Base-by-base conservation (phyloP, 1,284 basidiomycete species). In the Melampsora larici-populina region DNA sequence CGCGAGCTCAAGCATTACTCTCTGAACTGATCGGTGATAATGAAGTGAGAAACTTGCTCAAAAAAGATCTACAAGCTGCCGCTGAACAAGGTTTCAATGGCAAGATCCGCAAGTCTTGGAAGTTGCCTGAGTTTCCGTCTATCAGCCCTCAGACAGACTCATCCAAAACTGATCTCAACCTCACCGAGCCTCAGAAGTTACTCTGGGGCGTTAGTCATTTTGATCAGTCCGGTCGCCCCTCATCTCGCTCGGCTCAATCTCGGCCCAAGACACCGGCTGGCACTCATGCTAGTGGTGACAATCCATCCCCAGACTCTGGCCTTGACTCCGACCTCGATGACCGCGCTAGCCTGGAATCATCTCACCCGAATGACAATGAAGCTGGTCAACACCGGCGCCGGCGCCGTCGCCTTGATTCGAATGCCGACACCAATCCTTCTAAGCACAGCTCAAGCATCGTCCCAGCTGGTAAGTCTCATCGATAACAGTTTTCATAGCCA, bases 1-100 rank as follows among this genome's bases (percentile, higher is more conserved):
- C 86, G 8, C 87, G 91, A 17, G 89, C 90, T 5, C 86, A 87
- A 79, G 85, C 86, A 11, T 84, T 92, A 15, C 83, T 91, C 58
- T 85, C 85, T 11, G 88, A 91, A 81, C 85, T 91, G 66, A 87
- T 80, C 72, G 77, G 82, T 55, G 81, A 83, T 72, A 79, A 79
- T 8, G 82, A 82, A 48, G 81, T 82, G 11, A 79, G 82, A 33
- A 81, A 82, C 24, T 68, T 83, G 49, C 79, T 83, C 26, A 80
- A 81, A 0, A 75, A 77, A 11, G 82, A 83, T 58, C 79, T 83
- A n/a, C 78, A 77, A 9, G 80, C 80, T 5, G 81, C 80, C 21
- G 78, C 79, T 21, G 62, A 70, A 18, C 73, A 72, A 64, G 78
- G 79, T 21, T 68, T 79, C 17, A n/a, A 67, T 5, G 43, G 79